Conservation (phyloP, 371 early-diverging fungal genomes). For the Mucor saturninus region DNA sequence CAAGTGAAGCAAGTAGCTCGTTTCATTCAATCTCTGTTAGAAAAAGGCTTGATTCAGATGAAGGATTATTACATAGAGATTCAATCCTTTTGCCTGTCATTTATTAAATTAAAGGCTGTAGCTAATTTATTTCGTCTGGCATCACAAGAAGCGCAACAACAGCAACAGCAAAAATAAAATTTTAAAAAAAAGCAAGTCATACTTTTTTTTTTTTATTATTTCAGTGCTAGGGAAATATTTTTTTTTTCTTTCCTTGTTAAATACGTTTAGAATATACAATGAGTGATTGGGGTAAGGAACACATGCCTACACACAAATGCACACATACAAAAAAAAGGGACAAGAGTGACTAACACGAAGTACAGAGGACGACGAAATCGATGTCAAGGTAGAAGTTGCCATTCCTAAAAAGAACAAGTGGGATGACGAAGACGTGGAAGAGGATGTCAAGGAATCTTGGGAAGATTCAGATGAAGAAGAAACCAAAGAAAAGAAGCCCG, state of each 20-base stretch:
- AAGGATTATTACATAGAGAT: constrained; percentile 69
- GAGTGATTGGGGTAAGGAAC: constrained; percentile 72
- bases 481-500: constrained; percentile 37
- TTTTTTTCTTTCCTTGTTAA: neutral
- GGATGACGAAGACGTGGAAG: constrained; percentile 87
- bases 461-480: constrained; percentile 75
- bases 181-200: constrained; percentile 8
- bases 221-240: neutral
- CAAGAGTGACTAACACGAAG: neutral
- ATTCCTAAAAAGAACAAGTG: constrained; percentile 64
- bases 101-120: constrained; percentile 35
- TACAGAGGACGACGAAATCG: constrained; percentile 42
- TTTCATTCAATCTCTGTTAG: constrained; percentile 69
- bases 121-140: constrained; percentile 37
- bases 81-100: constrained; percentile 47
- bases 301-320: too few relatives aligned
- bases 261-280: constrained; percentile 26
- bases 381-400: constrained; percentile 35
- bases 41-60: constrained; percentile 58
- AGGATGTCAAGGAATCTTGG: constrained; percentile 77
- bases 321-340: constrained; percentile 11
- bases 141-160: constrained; percentile 33
- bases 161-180: neutral
- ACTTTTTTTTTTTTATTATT: constrained; percentile 1
- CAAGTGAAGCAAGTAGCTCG: constrained; percentile 74